Evolutionary conservation across 140 eudicot genomes (phyloP).

Genomic region (Senecio squalidus): DNA sequence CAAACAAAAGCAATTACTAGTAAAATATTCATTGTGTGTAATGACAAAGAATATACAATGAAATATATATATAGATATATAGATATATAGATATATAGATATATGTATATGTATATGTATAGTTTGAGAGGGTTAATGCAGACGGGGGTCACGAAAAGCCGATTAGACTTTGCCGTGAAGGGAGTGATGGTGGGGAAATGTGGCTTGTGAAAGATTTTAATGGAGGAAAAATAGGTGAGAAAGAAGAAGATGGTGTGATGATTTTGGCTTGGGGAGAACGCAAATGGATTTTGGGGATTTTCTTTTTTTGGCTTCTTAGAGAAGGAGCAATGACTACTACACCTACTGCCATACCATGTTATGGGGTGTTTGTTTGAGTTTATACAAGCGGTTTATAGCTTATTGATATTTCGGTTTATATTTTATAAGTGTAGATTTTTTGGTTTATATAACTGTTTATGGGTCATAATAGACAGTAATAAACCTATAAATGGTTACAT

Average conservation of each 20-base stretch:
- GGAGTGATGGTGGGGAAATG: constrained; percentile 29
- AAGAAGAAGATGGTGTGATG: constrained; percentile 15
- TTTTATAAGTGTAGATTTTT: no score
- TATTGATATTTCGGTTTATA: no score
- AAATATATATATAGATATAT: no score
- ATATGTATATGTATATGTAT: not conserved
- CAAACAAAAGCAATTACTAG: not conserved
- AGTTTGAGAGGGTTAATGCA: constrained; percentile 4
- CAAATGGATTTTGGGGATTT: not conserved
- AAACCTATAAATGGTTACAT: no score
- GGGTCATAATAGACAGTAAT: no score
- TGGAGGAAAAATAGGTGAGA: constrained; percentile 9
- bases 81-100: not conserved
- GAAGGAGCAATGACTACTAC: constrained; percentile 30
- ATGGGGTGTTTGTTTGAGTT: no score
- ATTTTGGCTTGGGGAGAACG: constrained; percentile 37
- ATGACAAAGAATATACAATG: no score
- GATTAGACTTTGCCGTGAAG: constrained; percentile 35
- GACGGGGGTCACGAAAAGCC: no score
- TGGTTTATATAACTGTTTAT: no score
- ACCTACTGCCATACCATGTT: no score
- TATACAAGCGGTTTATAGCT: no score
- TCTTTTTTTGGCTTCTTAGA: constrained; percentile 25
- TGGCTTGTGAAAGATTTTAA: constrained; percentile 40
- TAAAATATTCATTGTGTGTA: not conserved